Base-by-base conservation (phyloP, 177 flowering plant genomes). In the Vitis hybrid region DNA sequence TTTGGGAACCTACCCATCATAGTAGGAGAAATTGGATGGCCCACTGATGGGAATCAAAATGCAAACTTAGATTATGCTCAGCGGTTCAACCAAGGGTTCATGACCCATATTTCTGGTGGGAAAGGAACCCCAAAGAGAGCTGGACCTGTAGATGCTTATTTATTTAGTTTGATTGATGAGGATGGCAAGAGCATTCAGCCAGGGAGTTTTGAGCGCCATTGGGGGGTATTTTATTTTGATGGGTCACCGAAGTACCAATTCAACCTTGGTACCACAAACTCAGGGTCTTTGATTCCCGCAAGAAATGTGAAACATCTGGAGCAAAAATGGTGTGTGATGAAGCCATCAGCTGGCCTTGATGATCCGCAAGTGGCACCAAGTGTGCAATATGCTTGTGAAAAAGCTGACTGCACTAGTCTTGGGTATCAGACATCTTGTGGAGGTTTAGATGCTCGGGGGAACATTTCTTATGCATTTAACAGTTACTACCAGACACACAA, bases 11-110 rank as follows among this genome's bases (percentile, higher is more conserved):
- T 93, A 75, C 87, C 91, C 11, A 86, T 93, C 48, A 86, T 93
- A 21, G 78, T 93, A 11, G 98, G 98, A 67, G 98, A 91, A 73
- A 83, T 91, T 23, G 98, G 98, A 51, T 93, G 98, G 98, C 98
- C 98, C 3, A 93, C 98, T 3, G 98, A 93, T 69, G 98, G 98
- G 30, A 93, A 90, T 64, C 70, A 56, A 64, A 86, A 88, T 72
- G 98, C 94, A 21, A 88, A 89, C 68, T 13, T 71, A 7, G 51
- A 56, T 19, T 83, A 78, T 69, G 98, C 98, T 1, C 89, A 79
- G 59, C 76, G 86, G 51, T 93, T 93, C 86, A 91, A 84, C 82
- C 98, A 90, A 80, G 98, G 98, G 11, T 90, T 93, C 69, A 83
- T 93, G 89, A 54, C 76, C 1, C 97, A 74, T 70, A 79, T 84